Percentiles rank a stretch among this genome's conserved stretches.
Conservation (phyloP, 139 green algal species). For the Closterium sp. region DNA sequence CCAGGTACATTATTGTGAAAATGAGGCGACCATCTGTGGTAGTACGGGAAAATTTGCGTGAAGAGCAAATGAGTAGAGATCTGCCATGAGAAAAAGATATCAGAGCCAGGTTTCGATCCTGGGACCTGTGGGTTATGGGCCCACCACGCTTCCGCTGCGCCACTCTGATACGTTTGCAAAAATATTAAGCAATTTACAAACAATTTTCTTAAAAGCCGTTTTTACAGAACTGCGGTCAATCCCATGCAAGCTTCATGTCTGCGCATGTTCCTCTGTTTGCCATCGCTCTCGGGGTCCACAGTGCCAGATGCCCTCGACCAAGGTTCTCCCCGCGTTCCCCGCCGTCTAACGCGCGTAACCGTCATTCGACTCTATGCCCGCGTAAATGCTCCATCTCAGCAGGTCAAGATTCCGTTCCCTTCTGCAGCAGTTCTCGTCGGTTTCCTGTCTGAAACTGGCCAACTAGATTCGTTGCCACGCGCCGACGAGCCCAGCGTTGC, state of each 20-base stretch:
- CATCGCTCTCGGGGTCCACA: not conserved
- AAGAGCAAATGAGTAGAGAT: too few species aligned
- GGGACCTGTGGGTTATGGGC: slow-evolving; percentile 15
- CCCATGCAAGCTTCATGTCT: not conserved
- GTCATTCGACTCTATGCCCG: not conserved
- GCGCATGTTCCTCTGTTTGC: not conserved
- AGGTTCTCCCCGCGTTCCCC: not conserved
- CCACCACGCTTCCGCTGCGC: slow-evolving; percentile 11
- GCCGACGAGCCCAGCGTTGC: not conserved
- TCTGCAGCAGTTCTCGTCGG: not conserved
- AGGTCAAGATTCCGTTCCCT: not conserved
- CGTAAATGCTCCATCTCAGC: not conserved
- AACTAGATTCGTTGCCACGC: too few species aligned
- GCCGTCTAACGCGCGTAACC: not conserved
- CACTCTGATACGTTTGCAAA: not conserved
- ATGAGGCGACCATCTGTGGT: too few species aligned
- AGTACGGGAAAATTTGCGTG: too few species aligned
- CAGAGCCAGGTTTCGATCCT: slow-evolving; percentile 12
- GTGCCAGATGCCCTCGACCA: not conserved
- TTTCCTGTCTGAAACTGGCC: too few species aligned
- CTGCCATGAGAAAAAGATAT: not conserved
- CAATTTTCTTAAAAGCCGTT: too few species aligned
- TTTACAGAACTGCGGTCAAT: too few species aligned
- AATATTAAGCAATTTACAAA: too few species aligned
- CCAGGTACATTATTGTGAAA: too few species aligned